Percentiles rank a stretch among this genome's conserved stretches.
Evolutionary conservation across 2,329 filamentous ascomycete species (phyloP).

Genomic region (Exophiala sideris): DNA sequence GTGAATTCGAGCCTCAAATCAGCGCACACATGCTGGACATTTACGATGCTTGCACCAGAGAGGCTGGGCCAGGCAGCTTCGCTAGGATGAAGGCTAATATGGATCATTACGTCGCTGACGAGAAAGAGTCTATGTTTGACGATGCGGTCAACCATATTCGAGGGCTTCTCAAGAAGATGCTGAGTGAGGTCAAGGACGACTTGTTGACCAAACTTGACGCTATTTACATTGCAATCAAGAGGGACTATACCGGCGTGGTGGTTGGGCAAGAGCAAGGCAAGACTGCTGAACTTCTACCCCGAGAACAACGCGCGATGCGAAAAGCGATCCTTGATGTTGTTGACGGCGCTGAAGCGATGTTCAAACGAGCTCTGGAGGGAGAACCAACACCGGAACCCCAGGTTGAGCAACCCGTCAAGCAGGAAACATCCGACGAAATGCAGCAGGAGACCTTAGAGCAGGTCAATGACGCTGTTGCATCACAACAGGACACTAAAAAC

Average conservation of each 20-base stretch:
- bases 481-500: no score
- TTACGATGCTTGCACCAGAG: conserved; percentile 46
- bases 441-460: not conserved
- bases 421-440: not conserved
- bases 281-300: conserved; percentile 30
- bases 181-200: conserved; percentile 10
- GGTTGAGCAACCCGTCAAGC: not conserved
- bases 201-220: conserved; percentile 32
- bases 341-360: conserved; percentile 17
- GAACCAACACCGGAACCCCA: not conserved
- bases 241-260: conserved; percentile 34
- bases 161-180: conserved; percentile 33
- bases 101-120: conserved; percentile 41
- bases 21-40: conserved; percentile 43
- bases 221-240: conserved; percentile 31
- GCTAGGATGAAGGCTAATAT: conserved; percentile 54
- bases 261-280: conserved; percentile 24
- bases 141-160: conserved; percentile 43
- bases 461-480: no score
- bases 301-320: conserved; percentile 30
- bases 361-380: conserved; percentile 8
- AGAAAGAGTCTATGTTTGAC: conserved; percentile 50
- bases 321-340: conserved; percentile 27
- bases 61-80: conserved; percentile 48
- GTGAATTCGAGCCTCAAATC: conserved; percentile 53